Evolutionary conservation across 257 asterid genomes (phyloP).

Genomic region (Solanum neorickii): DNA sequence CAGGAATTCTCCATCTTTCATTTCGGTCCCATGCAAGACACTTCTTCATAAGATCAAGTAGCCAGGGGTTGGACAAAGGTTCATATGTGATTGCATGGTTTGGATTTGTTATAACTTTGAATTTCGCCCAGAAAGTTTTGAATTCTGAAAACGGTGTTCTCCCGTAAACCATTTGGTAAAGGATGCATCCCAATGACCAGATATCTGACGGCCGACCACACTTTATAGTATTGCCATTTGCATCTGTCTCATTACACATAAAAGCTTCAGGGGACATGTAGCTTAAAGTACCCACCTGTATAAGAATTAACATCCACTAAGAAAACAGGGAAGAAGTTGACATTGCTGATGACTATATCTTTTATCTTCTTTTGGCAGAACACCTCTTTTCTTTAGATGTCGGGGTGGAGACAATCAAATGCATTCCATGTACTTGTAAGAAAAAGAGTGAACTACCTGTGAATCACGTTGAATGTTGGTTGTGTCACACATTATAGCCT

Average conservation of each 20-base stretch:
- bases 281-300: conserved; percentile 95
- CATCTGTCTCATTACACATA: conserved; percentile 89
- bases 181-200: conserved; percentile 99
- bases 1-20: conserved; percentile 81
- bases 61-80: conserved; percentile 82
- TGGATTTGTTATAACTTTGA: conserved; percentile 91
- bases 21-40: conserved; percentile 96
- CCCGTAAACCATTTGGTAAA: conserved; percentile 97
- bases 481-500: conserved; percentile 94
- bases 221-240: conserved; percentile 77
- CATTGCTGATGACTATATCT: neutral
- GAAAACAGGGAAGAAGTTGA: neutral
- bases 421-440: neutral
- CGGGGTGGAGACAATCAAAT: neutral
- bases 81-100: conserved; percentile 61
- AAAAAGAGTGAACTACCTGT: conserved; percentile 42
- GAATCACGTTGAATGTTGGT: conserved; percentile 98
- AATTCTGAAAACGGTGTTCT: conserved; percentile 88
- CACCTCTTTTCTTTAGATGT: neutral
- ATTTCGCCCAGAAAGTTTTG: conserved; percentile 95
- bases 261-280: conserved; percentile 99
- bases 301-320: neutral
- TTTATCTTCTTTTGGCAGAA: neutral
- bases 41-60: conserved; percentile 85
- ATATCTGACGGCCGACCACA: conserved; percentile 96